phyloP scores from a whole-genome alignment of 225 moss, liverwort and hornwort species.

The Antitrichia curtipendula region DNA sequence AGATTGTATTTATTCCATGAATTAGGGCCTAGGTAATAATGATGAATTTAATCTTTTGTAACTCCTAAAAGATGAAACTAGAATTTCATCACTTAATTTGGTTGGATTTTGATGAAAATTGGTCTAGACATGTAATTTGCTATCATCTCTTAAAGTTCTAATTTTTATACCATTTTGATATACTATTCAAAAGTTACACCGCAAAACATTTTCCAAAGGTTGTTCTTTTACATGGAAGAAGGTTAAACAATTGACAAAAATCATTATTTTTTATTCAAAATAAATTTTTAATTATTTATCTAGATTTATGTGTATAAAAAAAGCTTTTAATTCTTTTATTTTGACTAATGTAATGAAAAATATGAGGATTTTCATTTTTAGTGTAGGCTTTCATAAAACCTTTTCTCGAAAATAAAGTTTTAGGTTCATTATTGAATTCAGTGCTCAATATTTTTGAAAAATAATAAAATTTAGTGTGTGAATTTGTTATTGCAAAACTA shows the following conservation, averaged over 20 bases:
- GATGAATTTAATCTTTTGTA: not conserved
- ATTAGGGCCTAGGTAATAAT: not conserved
- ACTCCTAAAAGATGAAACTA: not conserved
- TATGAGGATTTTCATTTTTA: not conserved
- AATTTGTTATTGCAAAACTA: not conserved
- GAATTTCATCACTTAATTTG: not conserved
- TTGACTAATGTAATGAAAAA: not conserved
- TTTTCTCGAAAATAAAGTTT: not conserved
- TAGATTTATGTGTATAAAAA: not conserved
- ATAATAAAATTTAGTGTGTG: not conserved
- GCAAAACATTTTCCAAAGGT: not conserved
- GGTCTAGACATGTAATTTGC: not conserved
- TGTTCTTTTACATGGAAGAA: accelerated
- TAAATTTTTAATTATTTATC: not conserved
- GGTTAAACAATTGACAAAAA: not conserved
- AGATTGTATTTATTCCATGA: not conserved
- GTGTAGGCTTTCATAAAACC: not conserved
- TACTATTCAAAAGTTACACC: not conserved
- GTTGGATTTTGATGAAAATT: not conserved
- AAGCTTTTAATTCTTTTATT: not conserved
- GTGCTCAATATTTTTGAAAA: not conserved
- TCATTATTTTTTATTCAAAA: not conserved
- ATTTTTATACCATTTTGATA: not conserved
- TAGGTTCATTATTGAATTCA: not conserved
- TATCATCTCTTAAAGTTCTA: not conserved